These are phyloP conservation scores for Vigna hirtella DNA, from an alignment of 306 rosid genomes.

Conservation along the genomic window DNA sequence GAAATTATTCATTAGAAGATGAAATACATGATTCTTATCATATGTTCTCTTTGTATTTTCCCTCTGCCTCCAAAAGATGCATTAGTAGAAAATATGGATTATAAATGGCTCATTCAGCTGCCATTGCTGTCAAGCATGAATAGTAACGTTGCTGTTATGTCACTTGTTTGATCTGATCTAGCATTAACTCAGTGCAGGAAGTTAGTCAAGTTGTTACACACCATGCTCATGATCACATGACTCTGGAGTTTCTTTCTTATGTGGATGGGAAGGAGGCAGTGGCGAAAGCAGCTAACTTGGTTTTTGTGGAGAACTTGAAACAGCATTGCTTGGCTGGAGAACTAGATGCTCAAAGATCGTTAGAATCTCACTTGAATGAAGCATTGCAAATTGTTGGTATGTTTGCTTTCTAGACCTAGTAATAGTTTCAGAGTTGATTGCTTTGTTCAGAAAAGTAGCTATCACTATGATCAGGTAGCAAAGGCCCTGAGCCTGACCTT, in stretches of 20 bases:
- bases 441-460: constrained; percentile 27
- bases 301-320: constrained; percentile 61
- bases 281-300: constrained; percentile 77
- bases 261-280: constrained; percentile 86
- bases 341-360: constrained; percentile 47
- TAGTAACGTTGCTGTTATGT: not conserved
- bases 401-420: constrained; percentile 47
- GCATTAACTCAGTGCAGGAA: constrained; percentile 56
- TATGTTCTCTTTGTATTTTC: constrained; percentile 22
- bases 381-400: constrained; percentile 78
- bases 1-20: constrained; percentile 8
- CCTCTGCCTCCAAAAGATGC: not conserved
- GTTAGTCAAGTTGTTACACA: constrained; percentile 48
- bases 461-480: constrained; percentile 58
- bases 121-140: constrained; percentile 21
- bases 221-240: constrained; percentile 52
- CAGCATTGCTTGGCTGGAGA: constrained; percentile 51
- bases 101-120: constrained; percentile 4
- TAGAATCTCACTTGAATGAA: constrained; percentile 67
- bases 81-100: constrained; percentile 16
- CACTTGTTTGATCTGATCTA: constrained; percentile 45
- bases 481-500: constrained; percentile 86
- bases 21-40: not conserved
- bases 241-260: constrained; percentile 69
- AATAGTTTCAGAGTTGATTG: constrained; percentile 39